Evolutionary conservation across 345 rosid species (phyloP).

Genomic region (Rhodamnia rubescens): DNA sequence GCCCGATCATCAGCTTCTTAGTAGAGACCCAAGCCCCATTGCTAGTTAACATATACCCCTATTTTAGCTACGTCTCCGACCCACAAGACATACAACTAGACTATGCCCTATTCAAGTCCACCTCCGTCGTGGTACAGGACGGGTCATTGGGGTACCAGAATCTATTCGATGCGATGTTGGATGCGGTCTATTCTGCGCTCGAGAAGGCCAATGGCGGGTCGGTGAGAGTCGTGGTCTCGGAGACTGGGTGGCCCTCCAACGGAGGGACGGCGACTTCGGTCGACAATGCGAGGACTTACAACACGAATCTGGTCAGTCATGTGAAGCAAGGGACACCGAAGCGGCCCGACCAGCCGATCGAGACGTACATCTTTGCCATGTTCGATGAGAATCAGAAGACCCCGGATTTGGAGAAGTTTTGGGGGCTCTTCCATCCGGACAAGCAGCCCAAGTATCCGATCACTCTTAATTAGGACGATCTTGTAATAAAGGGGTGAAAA

Average conservation of each 20-base stretch:
- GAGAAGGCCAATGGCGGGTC: constrained; percentile 46
- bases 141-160: constrained; percentile 17
- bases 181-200: constrained; percentile 36
- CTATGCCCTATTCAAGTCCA: constrained; percentile 25
- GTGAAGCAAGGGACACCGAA: constrained; percentile 36
- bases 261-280: constrained; percentile 15
- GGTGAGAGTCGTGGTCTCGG: constrained; percentile 42
- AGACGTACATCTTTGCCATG: constrained; percentile 55
- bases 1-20: constrained; percentile 28
- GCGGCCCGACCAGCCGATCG: constrained; percentile 35
- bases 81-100: constrained; percentile 4
- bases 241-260: constrained; percentile 58
- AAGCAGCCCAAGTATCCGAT: constrained; percentile 34
- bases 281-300: constrained; percentile 44
- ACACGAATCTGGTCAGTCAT: constrained; percentile 40
- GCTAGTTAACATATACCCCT: constrained; percentile 36
- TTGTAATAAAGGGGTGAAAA: not conserved
- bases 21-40: constrained; percentile 24
- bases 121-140: constrained; percentile 1
- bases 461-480: constrained; percentile 17
- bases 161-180: constrained; percentile 49
- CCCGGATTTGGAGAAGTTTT: constrained; percentile 38
- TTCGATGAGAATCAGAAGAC: constrained; percentile 47
- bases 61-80: constrained; percentile 10
- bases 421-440: constrained; percentile 42